These are phyloP conservation scores for Cyclotella choctawhatcheeana DNA, from an alignment of 108 stramenopile genomes.

Conservation along the genomic window DNA sequence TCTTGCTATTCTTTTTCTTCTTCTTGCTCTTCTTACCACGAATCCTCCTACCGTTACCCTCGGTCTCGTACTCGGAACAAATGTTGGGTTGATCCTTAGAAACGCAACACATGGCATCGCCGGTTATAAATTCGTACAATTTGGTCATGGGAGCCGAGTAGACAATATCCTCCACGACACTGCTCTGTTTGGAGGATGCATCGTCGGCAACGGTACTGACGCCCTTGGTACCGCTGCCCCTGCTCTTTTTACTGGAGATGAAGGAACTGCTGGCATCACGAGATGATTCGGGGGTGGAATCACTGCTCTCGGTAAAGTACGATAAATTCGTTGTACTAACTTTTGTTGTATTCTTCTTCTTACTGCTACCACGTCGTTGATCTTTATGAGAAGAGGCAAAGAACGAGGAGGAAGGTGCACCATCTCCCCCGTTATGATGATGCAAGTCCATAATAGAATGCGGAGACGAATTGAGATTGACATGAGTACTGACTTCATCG, in stretches of 20 bases:
- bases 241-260: background rate
- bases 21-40: background rate
- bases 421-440: background rate
- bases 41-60: background rate
- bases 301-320: background rate
- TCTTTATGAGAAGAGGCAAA: background rate
- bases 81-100: background rate
- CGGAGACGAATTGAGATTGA: constrained; percentile 4
- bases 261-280: background rate
- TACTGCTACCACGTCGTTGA: background rate
- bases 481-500: background rate
- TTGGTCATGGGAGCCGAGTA: background rate
- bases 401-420: too few species aligned
- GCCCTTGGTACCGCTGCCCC: background rate
- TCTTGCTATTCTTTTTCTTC: background rate
- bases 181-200: background rate
- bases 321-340: too few species aligned
- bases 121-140: constrained; percentile 12
- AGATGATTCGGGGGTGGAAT: background rate
- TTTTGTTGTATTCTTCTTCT: too few species aligned
- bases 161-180: constrained; percentile 6
- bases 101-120: constrained; percentile 7
- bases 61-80: background rate
- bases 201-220: background rate
- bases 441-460: constrained; percentile 1